A percentile compares a stretch with the other conserved stretches of the same genome.
phyloP scores from a whole-genome alignment of 306 rosid species.

The Calophaca sinica region DNA sequence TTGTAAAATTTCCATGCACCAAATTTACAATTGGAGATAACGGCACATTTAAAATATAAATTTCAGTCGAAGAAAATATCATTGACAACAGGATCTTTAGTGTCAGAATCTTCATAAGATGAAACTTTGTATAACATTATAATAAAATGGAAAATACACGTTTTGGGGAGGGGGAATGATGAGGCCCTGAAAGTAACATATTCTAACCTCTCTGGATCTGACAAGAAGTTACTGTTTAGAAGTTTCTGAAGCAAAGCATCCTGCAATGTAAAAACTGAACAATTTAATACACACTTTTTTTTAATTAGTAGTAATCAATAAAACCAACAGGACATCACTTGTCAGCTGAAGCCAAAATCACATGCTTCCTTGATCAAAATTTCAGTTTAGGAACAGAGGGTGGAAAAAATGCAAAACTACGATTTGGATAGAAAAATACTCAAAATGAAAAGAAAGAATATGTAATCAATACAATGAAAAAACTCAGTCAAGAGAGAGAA shows the following conservation, averaged over 20 bases:
- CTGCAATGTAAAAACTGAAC: conserved; percentile 52
- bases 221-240: conserved; percentile 62
- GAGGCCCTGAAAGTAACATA: conserved; percentile 35
- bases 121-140: conserved; percentile 17
- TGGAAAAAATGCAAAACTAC: background rate
- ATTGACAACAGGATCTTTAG: conserved; percentile 15
- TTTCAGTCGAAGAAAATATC: background rate
- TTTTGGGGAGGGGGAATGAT: background rate
- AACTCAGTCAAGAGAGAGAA: background rate
- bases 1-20: background rate
- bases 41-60: background rate
- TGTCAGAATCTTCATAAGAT: conserved; percentile 30
- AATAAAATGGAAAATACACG: background rate
- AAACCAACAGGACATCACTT: background rate
- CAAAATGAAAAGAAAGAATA: conserved; percentile 1
- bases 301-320: conserved; percentile 21
- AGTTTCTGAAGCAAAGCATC: conserved; percentile 91
- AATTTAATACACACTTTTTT: background rate
- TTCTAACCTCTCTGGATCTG: conserved; percentile 84
- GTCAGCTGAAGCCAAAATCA: no score
- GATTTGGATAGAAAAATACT: background rate
- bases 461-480: conserved; percentile 15
- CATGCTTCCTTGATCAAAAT: background rate
- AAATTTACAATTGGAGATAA: background rate
- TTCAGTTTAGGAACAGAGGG: background rate